Conservation (phyloP, 176 grass and related monocot species). For the Oryza brachyantha region DNA sequence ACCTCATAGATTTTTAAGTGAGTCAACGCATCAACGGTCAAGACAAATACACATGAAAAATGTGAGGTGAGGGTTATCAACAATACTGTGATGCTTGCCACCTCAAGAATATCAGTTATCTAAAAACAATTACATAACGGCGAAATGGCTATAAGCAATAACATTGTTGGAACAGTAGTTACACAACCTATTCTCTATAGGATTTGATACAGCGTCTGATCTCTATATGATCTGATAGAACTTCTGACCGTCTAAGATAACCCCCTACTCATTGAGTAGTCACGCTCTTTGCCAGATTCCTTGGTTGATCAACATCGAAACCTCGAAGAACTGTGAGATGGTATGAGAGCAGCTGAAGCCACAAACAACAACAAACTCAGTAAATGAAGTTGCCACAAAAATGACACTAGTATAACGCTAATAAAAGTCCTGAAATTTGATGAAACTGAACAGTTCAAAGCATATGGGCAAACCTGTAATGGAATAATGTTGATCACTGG, state of each 20-base stretch:
- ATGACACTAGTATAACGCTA: neutral
- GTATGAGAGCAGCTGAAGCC: neutral
- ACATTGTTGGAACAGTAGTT: neutral
- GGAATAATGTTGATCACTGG: conserved; percentile 92
- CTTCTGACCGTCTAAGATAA: neutral
- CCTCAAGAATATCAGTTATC: conserved; percentile 11
- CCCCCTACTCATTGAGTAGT: neutral
- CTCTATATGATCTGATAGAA: neutral
- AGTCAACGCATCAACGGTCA: conserved; percentile 2
- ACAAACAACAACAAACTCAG: neutral
- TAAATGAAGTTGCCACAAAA: neutral
- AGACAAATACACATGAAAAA: neutral
- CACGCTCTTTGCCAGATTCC: neutral
- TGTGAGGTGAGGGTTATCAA: neutral
- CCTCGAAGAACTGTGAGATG: neutral
- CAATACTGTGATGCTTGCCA: neutral
- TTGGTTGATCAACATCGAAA: neutral
- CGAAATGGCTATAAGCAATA: neutral
- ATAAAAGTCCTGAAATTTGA: neutral
- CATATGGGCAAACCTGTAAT: conserved; percentile 56
- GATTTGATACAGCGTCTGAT: neutral
- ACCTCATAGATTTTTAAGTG: neutral
- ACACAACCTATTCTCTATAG: neutral
- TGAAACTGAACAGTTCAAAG: neutral
- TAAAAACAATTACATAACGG: neutral